Evolutionary conservation across 768 basidiomycete genomes (phyloP).

Genomic region (Trametopsis cervina): DNA sequence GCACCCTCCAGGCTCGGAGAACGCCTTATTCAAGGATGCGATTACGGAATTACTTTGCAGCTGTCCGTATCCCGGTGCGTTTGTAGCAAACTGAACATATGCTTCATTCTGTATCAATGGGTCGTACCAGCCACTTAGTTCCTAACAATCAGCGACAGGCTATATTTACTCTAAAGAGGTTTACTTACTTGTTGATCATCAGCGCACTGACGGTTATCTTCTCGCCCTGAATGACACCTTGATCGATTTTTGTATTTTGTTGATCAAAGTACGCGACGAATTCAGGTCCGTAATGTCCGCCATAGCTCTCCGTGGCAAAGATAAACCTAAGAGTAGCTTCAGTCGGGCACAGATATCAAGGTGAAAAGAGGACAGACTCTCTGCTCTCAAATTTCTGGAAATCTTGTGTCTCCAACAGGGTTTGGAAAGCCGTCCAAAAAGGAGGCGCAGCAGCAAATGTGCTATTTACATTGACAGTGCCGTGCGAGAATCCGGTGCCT

Average conservation of each 20-base stretch:
- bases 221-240: conserved; percentile 40
- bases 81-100: conserved; percentile 50
- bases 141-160: neutral
- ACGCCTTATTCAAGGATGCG: conserved; percentile 39
- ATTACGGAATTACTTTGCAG: conserved; percentile 44
- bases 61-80: conserved; percentile 63
- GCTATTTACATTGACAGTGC: conserved; percentile 50
- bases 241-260: conserved; percentile 47
- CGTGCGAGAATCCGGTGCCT: conserved; percentile 58
- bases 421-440: conserved; percentile 58
- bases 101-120: conserved; percentile 57
- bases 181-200: conserved; percentile 40
- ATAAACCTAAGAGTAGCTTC: conserved; percentile 38
- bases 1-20: conserved; percentile 44
- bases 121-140: conserved; percentile 54
- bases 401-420: conserved; percentile 49
- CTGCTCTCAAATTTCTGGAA: conserved; percentile 46
- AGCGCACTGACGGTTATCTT: conserved; percentile 48
- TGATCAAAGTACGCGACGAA: conserved; percentile 61
- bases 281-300: conserved; percentile 59
- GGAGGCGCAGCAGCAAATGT: conserved; percentile 47
- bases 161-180: neutral
- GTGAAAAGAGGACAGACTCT: conserved; percentile 34
- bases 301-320: conserved; percentile 61
- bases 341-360: neutral